Evolutionary conservation across 2,329 filamentous ascomycete genomes (phyloP), one percentile per base, ranked within the genome.

Genomic region (Ophiostoma piceae): DNA sequence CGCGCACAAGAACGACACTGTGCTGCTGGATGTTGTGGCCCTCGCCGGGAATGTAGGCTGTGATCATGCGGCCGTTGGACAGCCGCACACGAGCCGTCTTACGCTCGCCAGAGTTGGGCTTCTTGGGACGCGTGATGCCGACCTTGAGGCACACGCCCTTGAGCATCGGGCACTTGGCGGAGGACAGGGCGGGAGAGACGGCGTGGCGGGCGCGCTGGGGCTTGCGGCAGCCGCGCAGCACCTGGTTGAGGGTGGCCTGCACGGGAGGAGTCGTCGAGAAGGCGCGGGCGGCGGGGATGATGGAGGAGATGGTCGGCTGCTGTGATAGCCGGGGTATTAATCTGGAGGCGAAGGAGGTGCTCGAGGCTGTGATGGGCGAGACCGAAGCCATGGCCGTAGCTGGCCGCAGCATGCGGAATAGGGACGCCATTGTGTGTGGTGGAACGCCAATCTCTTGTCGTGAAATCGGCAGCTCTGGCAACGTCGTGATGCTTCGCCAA

Each of bases 1-100:
- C 95, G 74, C 95, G 86, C n/a, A 99, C 94, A 74, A 98, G 84
- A 70, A 99, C 95, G 66, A 99, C 95, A 76, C 91, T 96, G 84
- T 99, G 96, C 85, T 98, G 95, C 84, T 98, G 94, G 74, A 98
- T 94, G 80, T 98, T 99, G 82, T 99, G 95, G 67, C 95, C 94
- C 86, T 98, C 94, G 68, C 95, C 95, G 43, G 94, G 93, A 77
- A 99, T 97, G 82, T 97, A 98, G 35, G 92, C 92, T 71, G 92
- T 97, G 73, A 99, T 85, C 71, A 96, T 86, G 77, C 89, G 92
- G 69, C 95, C 95, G 73, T 88, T 94, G 71, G 91, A 95, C 78
- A 99, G 83, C 75, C 94, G 85, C 26, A 99, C 90, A 84, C 94
- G 92, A 2, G 94, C 94, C 71, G 92, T 95, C 84, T 99, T 99